Percentiles rank a stretch among this genome's conserved stretches.
Evolutionary conservation across 202 grass and related monocot genomes (phyloP).

Genomic region (Eragrostis tef): DNA sequence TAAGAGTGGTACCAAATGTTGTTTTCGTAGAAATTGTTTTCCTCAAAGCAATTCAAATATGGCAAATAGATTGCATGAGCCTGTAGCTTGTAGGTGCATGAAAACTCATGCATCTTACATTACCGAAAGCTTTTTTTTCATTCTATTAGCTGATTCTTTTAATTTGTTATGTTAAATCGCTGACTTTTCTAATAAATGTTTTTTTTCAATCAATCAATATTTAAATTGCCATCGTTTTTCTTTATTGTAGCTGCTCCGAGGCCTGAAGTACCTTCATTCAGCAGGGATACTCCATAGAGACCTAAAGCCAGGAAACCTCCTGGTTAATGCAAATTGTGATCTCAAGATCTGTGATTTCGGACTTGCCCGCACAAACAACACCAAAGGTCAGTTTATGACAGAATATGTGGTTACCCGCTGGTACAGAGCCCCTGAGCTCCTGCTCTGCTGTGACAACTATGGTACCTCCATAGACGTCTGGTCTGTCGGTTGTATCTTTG

Average conservation of each 20-base stretch:
- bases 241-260: constrained; percentile 74
- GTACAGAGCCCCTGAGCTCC: constrained; percentile 88
- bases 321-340: constrained; percentile 92
- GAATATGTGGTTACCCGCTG: constrained; percentile 77
- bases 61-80: neutral
- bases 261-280: constrained; percentile 91
- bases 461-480: constrained; percentile 87
- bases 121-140: neutral
- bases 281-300: constrained; percentile 92
- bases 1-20: constrained; percentile 4
- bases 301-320: constrained; percentile 83
- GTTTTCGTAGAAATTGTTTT: neutral
- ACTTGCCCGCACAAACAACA: constrained; percentile 78
- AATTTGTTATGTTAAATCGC: neutral
- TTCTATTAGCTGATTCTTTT: neutral
- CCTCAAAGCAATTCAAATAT: neutral
- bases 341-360: constrained; percentile 95
- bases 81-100: neutral
- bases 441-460: constrained; percentile 81
- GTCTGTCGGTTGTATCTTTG: constrained; percentile 87
- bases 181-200: constrained; percentile 5
- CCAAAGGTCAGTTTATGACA: constrained; percentile 77
- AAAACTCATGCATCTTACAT: neutral
- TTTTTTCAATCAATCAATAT: constrained; percentile 23
- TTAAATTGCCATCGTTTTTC: constrained; percentile 1